Base-by-base conservation (phyloP, 805 yeast species). In the Barnettozyma salicaria region DNA sequence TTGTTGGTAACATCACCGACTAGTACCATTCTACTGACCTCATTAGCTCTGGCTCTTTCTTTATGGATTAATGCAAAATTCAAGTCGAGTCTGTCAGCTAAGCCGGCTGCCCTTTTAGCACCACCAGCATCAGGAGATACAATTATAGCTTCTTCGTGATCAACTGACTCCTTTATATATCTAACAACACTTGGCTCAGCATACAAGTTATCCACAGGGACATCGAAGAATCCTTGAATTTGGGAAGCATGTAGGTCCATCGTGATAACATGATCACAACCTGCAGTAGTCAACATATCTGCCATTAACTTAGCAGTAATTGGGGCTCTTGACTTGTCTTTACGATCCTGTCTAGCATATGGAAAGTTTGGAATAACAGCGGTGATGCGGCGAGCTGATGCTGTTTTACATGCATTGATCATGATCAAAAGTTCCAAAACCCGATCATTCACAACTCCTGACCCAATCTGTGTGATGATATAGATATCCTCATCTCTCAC, bases 81-180 rank as follows among this genome's bases (percentile, higher is more conserved):
- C 56, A 81, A 65, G 59, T 84, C 92, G 47, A 84, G 63, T 43
- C 80, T 71, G 58, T 83, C 92, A 36, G 92, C 92, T 47, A 84
- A 65, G 8, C 82, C 79, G 8, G 92, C 92, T n/a, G 85, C 92
- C 63, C 94, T 72, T 56, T 84, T 84, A 40, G 92, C 92, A 45
- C 94, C 94, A 58, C 94, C 94, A 7, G 92, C 94, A 63, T 84
- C 94, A 6, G 94, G 94, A 1, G 92, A 84, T 13, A 84, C 76
- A 37, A 84, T 76, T 37, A 83, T 82, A n/a, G 85, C 74, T 32
- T 81, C 72, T 28, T 73, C 61, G 45, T 64, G 70, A 48, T 72
- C 70, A 34, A 76, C 64, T 37, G 72, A 68, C 47, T 80, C 89
- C 42, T 70, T 72, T 33, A 84, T 82, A 54, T 82, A 83, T 52